A percentile compares a stretch with the other conserved stretches of the same genome.
phyloP scores from a whole-genome alignment of 73 alveolate genomes.

The Chromera velia region DNA sequence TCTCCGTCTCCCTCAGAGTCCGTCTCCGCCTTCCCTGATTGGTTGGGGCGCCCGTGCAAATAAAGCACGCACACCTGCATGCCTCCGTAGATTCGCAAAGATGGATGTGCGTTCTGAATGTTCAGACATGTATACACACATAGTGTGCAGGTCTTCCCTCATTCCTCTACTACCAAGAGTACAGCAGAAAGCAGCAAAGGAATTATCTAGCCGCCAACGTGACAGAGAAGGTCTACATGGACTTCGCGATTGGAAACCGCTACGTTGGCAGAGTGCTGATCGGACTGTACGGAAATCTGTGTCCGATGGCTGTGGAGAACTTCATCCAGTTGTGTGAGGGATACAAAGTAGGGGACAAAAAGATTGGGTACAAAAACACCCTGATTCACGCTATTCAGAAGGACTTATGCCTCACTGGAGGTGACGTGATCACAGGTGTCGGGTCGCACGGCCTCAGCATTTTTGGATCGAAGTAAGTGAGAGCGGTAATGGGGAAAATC shows the following conservation, averaged over 20 bases:
- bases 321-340: constrained; percentile 24
- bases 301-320: constrained; percentile 36
- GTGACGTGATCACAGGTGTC: constrained; percentile 30
- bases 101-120: too few relatives aligned
- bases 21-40: too few relatives aligned
- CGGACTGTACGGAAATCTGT: constrained; percentile 29
- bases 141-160: too few relatives aligned
- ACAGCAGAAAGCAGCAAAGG: too few relatives aligned
- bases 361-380: constrained; percentile 35
- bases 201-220: too few relatives aligned
- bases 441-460: constrained; percentile 35
- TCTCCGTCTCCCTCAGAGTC: too few relatives aligned
- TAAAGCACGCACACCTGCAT: too few relatives aligned
- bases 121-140: too few relatives aligned
- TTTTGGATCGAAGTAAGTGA: constrained; percentile 15
- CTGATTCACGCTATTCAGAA: constrained; percentile 13
- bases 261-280: constrained; percentile 26
- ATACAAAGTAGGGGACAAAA: not conserved
- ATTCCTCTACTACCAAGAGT: too few relatives aligned
- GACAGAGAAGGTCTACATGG: constrained; percentile 22
- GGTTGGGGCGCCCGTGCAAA: too few relatives aligned
- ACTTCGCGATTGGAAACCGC: constrained; percentile 36
- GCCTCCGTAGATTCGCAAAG: too few relatives aligned
- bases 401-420: constrained; percentile 14
- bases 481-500: not conserved